Evolutionary conservation across 1,284 basidiomycete species (phyloP).

Genomic region (Heliocybe sulcata): DNA sequence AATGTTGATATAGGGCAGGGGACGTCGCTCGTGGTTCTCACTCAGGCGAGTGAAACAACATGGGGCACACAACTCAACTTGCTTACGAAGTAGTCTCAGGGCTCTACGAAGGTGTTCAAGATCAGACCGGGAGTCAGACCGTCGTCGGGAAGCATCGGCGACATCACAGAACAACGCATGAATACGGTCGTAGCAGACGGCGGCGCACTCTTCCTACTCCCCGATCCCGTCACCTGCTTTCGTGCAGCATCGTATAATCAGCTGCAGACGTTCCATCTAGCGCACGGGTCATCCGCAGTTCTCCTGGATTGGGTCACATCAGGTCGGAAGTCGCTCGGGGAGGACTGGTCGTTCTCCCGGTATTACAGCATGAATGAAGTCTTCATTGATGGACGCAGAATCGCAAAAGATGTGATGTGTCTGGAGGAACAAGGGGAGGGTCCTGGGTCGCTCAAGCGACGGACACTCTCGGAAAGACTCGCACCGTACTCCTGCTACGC

Average conservation of each 20-base stretch:
- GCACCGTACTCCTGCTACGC: conserved; percentile 83
- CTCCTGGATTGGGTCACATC: conserved; percentile 91
- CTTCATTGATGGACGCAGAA: conserved; percentile 49
- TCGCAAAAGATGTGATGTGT: conserved; percentile 73
- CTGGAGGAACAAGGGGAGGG: conserved; percentile 43
- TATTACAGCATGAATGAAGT: conserved; percentile 89
- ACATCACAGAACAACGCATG: conserved; percentile 43
- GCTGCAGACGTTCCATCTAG: conserved; percentile 66
- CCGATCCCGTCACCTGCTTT: conserved; percentile 91
- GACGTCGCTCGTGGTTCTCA: conserved; percentile 62
- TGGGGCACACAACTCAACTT: neutral
- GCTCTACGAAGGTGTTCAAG: conserved; percentile 94
- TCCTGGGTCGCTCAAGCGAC: conserved; percentile 22
- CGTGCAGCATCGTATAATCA: conserved; percentile 78
- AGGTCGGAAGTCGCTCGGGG: conserved; percentile 71
- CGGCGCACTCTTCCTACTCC: conserved; percentile 72
- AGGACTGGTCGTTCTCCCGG: conserved; percentile 84
- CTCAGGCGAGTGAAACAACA: conserved; percentile 54
- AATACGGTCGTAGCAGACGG: conserved; percentile 43
- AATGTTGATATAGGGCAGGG: conserved; percentile 51
- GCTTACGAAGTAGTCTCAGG: conserved; percentile 34
- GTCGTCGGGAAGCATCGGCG: conserved; percentile 15
- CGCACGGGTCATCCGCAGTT: conserved; percentile 52
- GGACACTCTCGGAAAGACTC: conserved; percentile 54
- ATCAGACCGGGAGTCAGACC: conserved; percentile 36